Evolutionary conservation across 768 basidiomycete species (phyloP).

Genomic region (Chalciporus piperatus): DNA sequence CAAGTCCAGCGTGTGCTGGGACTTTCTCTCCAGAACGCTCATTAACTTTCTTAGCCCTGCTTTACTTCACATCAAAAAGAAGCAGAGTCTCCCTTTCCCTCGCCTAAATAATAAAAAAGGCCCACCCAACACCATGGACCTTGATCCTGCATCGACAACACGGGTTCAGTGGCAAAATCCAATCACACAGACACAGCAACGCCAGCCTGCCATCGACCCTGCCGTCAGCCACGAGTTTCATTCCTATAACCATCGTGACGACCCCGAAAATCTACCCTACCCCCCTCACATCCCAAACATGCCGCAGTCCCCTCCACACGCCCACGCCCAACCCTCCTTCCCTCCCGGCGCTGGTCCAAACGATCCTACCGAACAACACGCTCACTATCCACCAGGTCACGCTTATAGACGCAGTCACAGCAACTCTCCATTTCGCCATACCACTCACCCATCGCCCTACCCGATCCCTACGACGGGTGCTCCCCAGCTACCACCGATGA

Average conservation of each 20-base stretch:
- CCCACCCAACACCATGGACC: conserved; percentile 32
- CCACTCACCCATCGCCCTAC: conserved; percentile 39
- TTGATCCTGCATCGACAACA: conserved; percentile 33
- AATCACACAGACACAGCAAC: conserved; percentile 35
- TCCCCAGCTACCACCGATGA: conserved; percentile 29
- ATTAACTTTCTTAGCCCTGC: conserved; percentile 23
- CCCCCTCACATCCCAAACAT: conserved; percentile 30
- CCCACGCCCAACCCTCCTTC: conserved; percentile 36
- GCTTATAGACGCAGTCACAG: conserved; percentile 32
- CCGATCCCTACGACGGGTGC: conserved; percentile 33
- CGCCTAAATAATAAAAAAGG: conserved; percentile 37
- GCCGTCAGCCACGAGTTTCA: conserved; percentile 34
- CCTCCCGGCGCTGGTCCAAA: conserved; percentile 35
- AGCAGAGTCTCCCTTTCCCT: conserved; percentile 33
- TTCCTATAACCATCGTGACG: conserved; percentile 30
- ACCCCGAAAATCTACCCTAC: conserved; percentile 24
- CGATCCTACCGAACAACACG: conserved; percentile 32
- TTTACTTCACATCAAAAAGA: conserved; percentile 34
- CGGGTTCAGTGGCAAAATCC: conserved; percentile 34
- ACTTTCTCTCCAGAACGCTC: conserved; percentile 30
- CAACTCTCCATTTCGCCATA: conserved; percentile 36
- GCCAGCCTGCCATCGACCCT: conserved; percentile 33
- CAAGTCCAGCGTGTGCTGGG: conserved; percentile 7
- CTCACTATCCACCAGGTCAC: conserved; percentile 34
- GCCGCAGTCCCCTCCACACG: conserved; percentile 24